Conservation (phyloP, 257 asterid genomes). For the Solanum commersonii region DNA sequence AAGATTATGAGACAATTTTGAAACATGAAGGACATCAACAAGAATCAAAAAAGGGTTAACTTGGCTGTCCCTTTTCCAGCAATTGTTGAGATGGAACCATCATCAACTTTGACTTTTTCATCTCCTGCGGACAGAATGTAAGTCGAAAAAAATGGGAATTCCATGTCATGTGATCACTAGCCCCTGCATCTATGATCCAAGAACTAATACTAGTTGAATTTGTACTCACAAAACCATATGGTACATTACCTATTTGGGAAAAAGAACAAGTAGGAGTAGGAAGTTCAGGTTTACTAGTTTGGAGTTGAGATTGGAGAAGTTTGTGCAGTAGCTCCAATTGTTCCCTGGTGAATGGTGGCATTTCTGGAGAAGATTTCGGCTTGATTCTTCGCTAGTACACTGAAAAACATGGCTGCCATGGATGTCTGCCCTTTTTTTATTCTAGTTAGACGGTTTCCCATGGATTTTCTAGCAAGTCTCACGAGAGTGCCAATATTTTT, state of each 20-base stretch:
- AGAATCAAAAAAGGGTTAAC: too few species aligned
- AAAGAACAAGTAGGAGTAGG: not conserved
- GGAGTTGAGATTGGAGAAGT: not conserved
- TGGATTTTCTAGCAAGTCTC: conserved; percentile 5
- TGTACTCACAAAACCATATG: not conserved
- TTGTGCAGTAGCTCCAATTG: not conserved
- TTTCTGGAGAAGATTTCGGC: not conserved
- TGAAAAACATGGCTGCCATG: not conserved
- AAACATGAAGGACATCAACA: not conserved
- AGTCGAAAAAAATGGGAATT: not conserved
- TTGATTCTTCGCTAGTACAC: not conserved
- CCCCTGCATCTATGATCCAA: not conserved
- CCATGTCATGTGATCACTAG: not conserved
- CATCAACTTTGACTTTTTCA: not conserved
- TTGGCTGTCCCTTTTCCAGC: not conserved
- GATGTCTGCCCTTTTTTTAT: not conserved
- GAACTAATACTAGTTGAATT: not conserved
- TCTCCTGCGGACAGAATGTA: not conserved
- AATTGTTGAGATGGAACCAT: not conserved
- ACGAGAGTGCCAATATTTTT: not conserved
- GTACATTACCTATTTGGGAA: not conserved
- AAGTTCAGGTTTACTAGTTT: not conserved
- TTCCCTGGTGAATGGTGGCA: not conserved
- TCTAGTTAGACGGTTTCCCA: not conserved
- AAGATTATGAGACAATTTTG: not conserved